Conservation (phyloP, 495 filamentous ascomycete species). For the Penicillium canescens region DNA sequence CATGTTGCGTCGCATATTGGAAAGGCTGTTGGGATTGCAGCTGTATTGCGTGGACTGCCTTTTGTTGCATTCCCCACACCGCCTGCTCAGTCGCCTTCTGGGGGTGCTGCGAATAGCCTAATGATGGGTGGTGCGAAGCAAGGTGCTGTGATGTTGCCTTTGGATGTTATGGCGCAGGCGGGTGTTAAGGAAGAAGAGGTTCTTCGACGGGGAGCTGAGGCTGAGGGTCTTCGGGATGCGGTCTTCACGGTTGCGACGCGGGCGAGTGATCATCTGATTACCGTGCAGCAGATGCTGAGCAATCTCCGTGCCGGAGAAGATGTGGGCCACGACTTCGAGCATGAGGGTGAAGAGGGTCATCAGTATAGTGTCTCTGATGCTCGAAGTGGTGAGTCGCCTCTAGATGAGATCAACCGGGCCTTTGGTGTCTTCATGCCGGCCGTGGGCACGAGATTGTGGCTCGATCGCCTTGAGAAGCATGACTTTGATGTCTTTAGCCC, state of each 20-base stretch:
- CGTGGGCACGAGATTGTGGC: conserved; percentile 74
- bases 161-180: conserved; percentile 84
- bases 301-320: conserved; percentile 70
- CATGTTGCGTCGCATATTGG: conserved; percentile 93
- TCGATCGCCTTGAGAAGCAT: conserved; percentile 69
- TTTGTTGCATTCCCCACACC: conserved; percentile 76
- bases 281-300: conserved; percentile 85
- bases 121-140: conserved; percentile 43
- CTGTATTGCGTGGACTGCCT: conserved; percentile 80
- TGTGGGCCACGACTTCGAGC: conserved; percentile 83
- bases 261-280: conserved; percentile 93
- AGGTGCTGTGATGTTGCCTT: conserved; percentile 73
- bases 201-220: conserved; percentile 72
- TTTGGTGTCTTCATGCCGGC: conserved; percentile 82
- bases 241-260: conserved; percentile 90
- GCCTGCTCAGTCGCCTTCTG: conserved; percentile 53
- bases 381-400: conserved; percentile 40
- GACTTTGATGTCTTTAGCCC: conserved; percentile 82
- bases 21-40: conserved; percentile 86
- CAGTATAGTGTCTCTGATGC: conserved; percentile 46
- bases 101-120: conserved; percentile 18
- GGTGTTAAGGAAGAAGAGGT: conserved; percentile 86
- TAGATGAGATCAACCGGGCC: conserved; percentile 59
- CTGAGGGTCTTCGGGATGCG: conserved; percentile 79
- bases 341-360: conserved; percentile 76